Percentiles rank a stretch among this genome's conserved stretches.
Evolutionary conservation across 202 grass and related monocot genomes (phyloP).

Genomic region (Setaria viridis): DNA sequence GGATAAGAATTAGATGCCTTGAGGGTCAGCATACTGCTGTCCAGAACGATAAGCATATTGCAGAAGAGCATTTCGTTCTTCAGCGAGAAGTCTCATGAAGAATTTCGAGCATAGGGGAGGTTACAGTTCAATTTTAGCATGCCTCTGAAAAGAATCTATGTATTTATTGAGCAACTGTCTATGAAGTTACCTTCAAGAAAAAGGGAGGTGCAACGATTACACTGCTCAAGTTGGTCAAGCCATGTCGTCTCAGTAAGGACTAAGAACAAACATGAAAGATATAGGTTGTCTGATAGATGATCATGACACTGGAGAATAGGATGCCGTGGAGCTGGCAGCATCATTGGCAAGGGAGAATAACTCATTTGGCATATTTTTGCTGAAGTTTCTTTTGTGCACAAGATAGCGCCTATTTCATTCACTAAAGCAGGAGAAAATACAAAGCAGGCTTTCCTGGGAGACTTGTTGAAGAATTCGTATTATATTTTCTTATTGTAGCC

Average conservation of each 20-base stretch:
- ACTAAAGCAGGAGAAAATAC: too few species aligned
- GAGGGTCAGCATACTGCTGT: conserved; percentile 12
- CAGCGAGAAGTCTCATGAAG: not conserved
- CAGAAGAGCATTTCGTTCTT: conserved; percentile 33
- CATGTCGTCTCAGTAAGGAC: not conserved
- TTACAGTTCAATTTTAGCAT: conserved; percentile 9
- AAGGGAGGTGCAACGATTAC: not conserved
- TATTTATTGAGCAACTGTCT: not conserved
- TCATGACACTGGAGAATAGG: conserved; percentile 34
- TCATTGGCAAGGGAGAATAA: conserved; percentile 25
- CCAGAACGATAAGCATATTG: conserved; percentile 31
- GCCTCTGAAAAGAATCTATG: not conserved
- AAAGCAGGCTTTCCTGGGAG: not conserved
- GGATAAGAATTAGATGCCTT: conserved; percentile 43
- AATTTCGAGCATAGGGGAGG: not conserved
- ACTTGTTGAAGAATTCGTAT: not conserved
- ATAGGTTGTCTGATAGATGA: conserved; percentile 15
- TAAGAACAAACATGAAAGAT: not conserved
- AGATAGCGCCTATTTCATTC: not conserved
- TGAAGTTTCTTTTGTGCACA: not conserved
- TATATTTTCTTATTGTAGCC: not conserved
- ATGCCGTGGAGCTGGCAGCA: conserved; percentile 12
- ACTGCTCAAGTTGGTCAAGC: not conserved
- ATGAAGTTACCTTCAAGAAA: conserved; percentile 7
- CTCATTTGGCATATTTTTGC: not conserved